A percentile compares a stretch with the other conserved stretches of the same genome.
Evolutionary conservation across 495 filamentous ascomycete species (phyloP).

Genomic region (Lasiosphaeriaceae sp.): DNA sequence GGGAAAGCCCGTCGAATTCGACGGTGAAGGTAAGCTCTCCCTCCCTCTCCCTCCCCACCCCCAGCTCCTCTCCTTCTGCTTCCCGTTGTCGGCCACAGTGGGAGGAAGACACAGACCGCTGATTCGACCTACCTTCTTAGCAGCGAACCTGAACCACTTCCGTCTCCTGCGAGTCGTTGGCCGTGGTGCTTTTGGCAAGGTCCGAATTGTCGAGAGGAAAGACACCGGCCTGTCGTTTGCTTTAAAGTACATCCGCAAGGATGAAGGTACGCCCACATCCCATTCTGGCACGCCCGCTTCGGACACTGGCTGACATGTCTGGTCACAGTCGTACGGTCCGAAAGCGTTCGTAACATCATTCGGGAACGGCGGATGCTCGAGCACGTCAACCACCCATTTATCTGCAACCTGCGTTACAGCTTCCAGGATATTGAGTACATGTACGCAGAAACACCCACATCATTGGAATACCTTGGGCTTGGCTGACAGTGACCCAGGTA

Average conservation of each 20-base stretch:
- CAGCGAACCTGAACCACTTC: conserved; percentile 97
- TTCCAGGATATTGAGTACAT: conserved; percentile 99
- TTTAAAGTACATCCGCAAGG: conserved; percentile 97
- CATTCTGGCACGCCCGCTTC: background rate
- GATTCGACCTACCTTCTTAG: background rate
- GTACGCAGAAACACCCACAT: conserved; percentile 47
- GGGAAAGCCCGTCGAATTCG: conserved; percentile 87
- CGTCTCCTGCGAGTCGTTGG: conserved; percentile 91
- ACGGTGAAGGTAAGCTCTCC: conserved; percentile 71
- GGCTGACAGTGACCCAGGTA: conserved; percentile 57
- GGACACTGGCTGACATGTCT: conserved; percentile 1
- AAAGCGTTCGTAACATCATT: conserved; percentile 97
- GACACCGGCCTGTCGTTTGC: conserved; percentile 90
- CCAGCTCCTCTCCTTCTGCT: conserved; percentile 6
- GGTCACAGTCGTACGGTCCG: conserved; percentile 80
- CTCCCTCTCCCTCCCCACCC: background rate
- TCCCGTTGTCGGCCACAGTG: background rate
- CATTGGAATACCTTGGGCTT: background rate
- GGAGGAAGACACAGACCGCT: background rate
- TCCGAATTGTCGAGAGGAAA: conserved; percentile 96
- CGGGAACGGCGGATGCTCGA: conserved; percentile 96
- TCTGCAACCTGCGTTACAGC: conserved; percentile 97
- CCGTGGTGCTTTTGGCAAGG: conserved; percentile 97
- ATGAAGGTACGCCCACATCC: conserved; percentile 69
- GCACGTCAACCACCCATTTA: conserved; percentile 94